A percentile compares a stretch with the other conserved stretches of the same genome.
phyloP scores from a whole-genome alignment of 129 eudicot species.

The Saussurea involucrata region DNA sequence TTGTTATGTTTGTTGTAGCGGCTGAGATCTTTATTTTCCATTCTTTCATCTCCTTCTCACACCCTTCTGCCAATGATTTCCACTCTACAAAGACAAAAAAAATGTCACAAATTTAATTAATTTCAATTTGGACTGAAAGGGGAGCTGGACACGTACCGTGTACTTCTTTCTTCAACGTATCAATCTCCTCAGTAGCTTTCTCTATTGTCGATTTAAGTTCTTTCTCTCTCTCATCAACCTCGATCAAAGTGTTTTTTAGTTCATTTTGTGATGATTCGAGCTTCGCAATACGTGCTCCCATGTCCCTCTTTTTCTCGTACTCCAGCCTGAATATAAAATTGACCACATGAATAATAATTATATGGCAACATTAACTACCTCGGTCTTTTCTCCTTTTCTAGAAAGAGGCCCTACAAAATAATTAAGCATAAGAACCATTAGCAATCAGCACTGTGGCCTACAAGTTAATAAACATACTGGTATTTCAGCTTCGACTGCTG shows the following conservation, averaged over 20 bases:
- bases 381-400: background rate
- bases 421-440: background rate
- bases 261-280: constrained; percentile 64
- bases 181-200: constrained; percentile 65
- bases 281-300: constrained; percentile 81
- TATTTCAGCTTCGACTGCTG: constrained; percentile 92
- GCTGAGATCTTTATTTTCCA: constrained; percentile 86
- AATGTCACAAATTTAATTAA: background rate
- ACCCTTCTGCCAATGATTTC: constrained; percentile 79
- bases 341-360: background rate
- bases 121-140: background rate
- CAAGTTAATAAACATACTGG: constrained; percentile 59
- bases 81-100: constrained; percentile 41
- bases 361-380: background rate
- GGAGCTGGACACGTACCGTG: constrained; percentile 42
- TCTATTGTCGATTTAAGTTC: constrained; percentile 60
- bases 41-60: constrained; percentile 76
- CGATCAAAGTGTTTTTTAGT: constrained; percentile 42
- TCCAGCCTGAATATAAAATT: constrained; percentile 60
- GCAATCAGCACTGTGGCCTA: background rate
- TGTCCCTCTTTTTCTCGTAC: constrained; percentile 90
- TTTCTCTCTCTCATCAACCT: constrained; percentile 57
- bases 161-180: constrained; percentile 58
- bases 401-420: too few relatives aligned
- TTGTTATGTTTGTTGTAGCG: constrained; percentile 77